These are phyloP conservation scores for Microcyclosporella mali DNA, from an alignment of 2,329 filamentous ascomycete genomes.

Conservation along the genomic window DNA sequence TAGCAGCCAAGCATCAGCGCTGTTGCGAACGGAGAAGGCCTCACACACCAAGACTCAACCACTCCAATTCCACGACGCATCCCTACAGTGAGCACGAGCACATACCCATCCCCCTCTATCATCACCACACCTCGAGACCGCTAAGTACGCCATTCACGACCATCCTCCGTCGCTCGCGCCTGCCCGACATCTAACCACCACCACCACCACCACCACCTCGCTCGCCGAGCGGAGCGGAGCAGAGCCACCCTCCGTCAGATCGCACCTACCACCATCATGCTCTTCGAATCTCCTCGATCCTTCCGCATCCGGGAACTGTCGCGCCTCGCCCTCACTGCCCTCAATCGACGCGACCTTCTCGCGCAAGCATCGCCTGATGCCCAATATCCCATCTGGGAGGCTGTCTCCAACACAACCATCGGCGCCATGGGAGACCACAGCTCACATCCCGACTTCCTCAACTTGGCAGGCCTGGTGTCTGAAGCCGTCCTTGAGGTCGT, in stretches of 20 bases:
- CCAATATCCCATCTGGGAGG: conserved; percentile 26
- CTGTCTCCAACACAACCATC: conserved; percentile 28
- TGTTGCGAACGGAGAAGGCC: too few relatives aligned
- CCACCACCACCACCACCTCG: conserved; percentile 30
- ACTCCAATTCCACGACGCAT: too few relatives aligned
- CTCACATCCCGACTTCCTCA: conserved; percentile 55
- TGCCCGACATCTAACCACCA: neutral
- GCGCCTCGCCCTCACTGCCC: conserved; percentile 33
- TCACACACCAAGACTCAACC: too few relatives aligned
- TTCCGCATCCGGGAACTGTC: conserved; percentile 33
- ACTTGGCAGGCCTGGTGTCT: conserved; percentile 78
- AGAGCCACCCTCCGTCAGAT: neutral
- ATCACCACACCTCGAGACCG: too few relatives aligned
- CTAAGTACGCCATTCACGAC: too few relatives aligned
- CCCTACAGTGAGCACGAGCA: too few relatives aligned
- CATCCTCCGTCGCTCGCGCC: too few relatives aligned
- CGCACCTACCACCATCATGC: neutral
- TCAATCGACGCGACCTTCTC: conserved; percentile 27
- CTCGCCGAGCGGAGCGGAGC: too few relatives aligned
- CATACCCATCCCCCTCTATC: too few relatives aligned
- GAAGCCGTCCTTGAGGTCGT: conserved; percentile 93
- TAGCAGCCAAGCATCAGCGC: too few relatives aligned
- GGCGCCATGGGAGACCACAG: conserved; percentile 19
- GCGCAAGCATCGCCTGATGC: conserved; percentile 20
- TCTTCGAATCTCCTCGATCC: conserved; percentile 44